Conservation (phyloP, 768 basidiomycete genomes). For the Amanita molliuscula region DNA sequence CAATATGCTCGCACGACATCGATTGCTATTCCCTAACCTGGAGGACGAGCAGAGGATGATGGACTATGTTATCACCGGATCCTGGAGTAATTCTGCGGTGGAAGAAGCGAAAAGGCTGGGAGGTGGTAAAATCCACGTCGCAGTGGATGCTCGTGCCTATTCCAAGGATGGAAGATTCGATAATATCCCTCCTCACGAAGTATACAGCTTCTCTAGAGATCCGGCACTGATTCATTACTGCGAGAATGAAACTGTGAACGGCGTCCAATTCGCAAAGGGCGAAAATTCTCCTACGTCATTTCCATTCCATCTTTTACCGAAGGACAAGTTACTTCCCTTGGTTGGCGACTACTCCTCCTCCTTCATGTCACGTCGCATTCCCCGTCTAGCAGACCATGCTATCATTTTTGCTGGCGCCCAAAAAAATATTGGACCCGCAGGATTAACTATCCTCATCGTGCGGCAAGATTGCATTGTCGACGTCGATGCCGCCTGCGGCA, state of each 20-base stretch:
- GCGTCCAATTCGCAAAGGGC: constrained; percentile 73
- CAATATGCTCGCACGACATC: constrained; percentile 83
- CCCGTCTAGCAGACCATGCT: constrained; percentile 79
- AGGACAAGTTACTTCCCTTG: constrained; percentile 57
- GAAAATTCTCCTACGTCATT: constrained; percentile 51
- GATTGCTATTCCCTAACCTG: constrained; percentile 58
- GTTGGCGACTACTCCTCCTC: constrained; percentile 95
- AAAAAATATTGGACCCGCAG: constrained; percentile 95
- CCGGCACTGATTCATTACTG: constrained; percentile 95
- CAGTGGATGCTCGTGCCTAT: constrained; percentile 53
- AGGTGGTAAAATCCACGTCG: constrained; percentile 52
- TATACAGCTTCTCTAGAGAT: constrained; percentile 61
- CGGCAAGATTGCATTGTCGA: constrained; percentile 92
- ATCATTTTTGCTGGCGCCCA: constrained; percentile 96
- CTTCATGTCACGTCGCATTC: constrained; percentile 93
- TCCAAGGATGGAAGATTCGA: constrained; percentile 65
- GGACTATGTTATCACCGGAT: constrained; percentile 90
- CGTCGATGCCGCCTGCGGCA: constrained; percentile 65
- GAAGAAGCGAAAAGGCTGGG: constrained; percentile 74
- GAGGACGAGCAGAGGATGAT: constrained; percentile 44
- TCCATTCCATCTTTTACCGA: constrained; percentile 68
- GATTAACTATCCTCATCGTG: constrained; percentile 87
- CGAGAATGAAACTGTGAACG: constrained; percentile 98
- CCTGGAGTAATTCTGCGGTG: constrained; percentile 82
- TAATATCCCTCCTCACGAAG: constrained; percentile 62